Conservation (phyloP, 148 eudicot species). For the Gaultheria prostrata region DNA sequence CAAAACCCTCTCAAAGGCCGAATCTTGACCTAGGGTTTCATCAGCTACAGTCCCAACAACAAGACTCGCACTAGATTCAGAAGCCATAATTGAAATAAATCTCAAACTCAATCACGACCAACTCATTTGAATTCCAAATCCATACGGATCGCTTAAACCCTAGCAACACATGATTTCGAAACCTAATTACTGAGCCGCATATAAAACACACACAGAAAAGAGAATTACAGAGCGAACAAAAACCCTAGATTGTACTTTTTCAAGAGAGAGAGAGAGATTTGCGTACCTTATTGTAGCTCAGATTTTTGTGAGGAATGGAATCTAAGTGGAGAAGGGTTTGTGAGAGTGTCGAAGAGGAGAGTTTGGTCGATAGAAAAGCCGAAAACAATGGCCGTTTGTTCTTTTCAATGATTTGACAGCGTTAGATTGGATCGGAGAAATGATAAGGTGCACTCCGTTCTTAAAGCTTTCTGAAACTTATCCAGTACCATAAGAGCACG, state of each 20-base stretch:
- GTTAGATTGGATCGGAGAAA: background rate
- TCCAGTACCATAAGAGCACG: background rate
- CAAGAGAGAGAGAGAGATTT: background rate
- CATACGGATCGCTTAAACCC: constrained; percentile 11
- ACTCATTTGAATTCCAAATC: background rate
- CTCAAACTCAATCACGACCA: constrained; percentile 9
- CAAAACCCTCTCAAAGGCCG: constrained; percentile 15
- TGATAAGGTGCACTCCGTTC: background rate
- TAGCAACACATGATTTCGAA: constrained; percentile 7
- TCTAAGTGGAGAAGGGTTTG: background rate
- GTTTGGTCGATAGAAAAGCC: background rate
- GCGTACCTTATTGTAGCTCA: constrained; percentile 9
- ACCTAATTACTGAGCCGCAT: background rate
- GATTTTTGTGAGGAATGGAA: background rate
- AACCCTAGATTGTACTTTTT: constrained; percentile 10
- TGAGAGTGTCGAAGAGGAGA: background rate
- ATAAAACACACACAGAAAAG: background rate
- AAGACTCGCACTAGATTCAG: constrained; percentile 15
- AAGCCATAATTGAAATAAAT: constrained; percentile 25
- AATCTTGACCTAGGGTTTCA: constrained; percentile 20
- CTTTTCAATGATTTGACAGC: background rate
- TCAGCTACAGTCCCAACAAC: constrained; percentile 10
- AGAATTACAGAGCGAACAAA: background rate
- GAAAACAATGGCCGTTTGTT: background rate
- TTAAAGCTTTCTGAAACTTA: background rate